Evolutionary conservation across 2,329 filamentous ascomycete species (phyloP).

Genomic region (Pestalotiopsis sp.): DNA sequence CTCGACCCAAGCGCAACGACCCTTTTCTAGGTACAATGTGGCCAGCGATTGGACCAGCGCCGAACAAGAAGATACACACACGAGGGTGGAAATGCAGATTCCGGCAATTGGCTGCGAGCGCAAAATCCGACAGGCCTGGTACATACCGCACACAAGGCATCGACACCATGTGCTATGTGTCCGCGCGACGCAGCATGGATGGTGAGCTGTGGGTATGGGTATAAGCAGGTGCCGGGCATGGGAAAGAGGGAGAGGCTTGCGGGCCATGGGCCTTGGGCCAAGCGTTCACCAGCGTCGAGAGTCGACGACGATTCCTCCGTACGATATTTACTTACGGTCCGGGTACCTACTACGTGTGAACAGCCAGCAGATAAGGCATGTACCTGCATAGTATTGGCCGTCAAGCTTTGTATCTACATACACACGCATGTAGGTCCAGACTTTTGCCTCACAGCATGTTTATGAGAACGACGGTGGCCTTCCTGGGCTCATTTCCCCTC

Average conservation of each 20-base stretch:
- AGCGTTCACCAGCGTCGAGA: neutral
- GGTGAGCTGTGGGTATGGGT: neutral
- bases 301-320: neutral
- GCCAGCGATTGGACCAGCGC: constrained; percentile 20
- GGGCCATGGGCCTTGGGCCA: neutral
- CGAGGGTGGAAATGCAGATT: constrained; percentile 2
- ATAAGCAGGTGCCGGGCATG: neutral
- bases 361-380: too few relatives aligned
- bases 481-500: neutral
- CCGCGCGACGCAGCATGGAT: too few relatives aligned
- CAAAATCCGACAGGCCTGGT: too few relatives aligned
- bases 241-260: neutral
- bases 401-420: neutral
- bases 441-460: too few relatives aligned
- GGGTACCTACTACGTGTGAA: too few relatives aligned
- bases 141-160: too few relatives aligned
- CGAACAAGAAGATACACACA: constrained; percentile 17
- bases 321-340: neutral
- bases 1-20: too few relatives aligned
- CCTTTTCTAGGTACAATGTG: constrained; percentile 11
- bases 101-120: too few relatives aligned
- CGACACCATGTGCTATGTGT: too few relatives aligned
- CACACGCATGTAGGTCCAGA: too few relatives aligned
- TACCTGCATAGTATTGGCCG: neutral
- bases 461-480: neutral